Percentiles rank a stretch among this genome's conserved stretches.
phyloP scores from a whole-genome alignment of 176 grass and related monocot genomes.

The barley (Hordeum vulgare) region DNA sequence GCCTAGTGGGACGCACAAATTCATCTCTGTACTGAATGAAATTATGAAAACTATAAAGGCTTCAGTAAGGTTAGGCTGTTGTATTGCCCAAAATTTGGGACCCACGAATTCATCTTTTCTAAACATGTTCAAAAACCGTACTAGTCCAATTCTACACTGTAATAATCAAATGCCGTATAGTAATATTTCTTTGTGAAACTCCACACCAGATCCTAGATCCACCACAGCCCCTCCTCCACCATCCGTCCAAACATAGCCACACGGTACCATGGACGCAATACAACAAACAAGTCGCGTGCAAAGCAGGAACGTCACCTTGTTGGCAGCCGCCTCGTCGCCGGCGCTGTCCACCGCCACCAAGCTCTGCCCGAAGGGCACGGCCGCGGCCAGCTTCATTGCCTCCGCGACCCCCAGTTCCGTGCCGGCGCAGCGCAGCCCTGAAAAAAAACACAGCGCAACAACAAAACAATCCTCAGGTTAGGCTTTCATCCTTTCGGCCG shows the following conservation, averaged over 20 bases:
- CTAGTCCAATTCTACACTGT: not conserved
- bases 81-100: not conserved
- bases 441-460: not conserved
- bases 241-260: not conserved
- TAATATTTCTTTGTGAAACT: too few relatives aligned
- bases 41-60: not conserved
- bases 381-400: not conserved
- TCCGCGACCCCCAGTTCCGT: not conserved
- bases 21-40: too few relatives aligned
- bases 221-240: not conserved
- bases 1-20: not conserved
- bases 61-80: not conserved
- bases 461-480: not conserved
- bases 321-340: not conserved
- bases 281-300: not conserved
- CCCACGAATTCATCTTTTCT: too few relatives aligned
- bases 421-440: conserved; percentile 11
- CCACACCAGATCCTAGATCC: not conserved
- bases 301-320: not conserved
- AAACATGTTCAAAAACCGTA: not conserved
- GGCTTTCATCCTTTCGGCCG: not conserved
- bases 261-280: not conserved
- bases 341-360: not conserved
- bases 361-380: conserved; percentile 11
- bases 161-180: not conserved